Conservation (phyloP, 2,329 filamentous ascomycete genomes). For the Colletotrichum paranaense region DNA sequence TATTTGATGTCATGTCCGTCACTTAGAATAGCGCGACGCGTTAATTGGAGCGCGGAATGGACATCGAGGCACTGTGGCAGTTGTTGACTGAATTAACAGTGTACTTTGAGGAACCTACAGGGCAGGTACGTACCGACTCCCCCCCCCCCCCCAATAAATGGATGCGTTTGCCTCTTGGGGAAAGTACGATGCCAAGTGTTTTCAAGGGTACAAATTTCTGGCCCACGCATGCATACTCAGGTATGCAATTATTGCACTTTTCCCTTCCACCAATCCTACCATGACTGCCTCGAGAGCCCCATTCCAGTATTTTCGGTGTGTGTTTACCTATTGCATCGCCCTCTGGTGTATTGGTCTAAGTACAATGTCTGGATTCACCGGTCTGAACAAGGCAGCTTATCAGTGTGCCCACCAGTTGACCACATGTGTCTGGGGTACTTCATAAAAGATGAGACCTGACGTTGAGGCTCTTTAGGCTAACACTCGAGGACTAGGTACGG, state of each 20-base stretch:
- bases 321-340: no score
- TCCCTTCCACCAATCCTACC: no score
- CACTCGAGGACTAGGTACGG: no score
- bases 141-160: no score
- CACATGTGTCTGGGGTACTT: no score
- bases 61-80: constrained; percentile 17
- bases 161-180: neutral
- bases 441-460: no score
- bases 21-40: constrained; percentile 15
- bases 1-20: constrained; percentile 22
- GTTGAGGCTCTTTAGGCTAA: neutral
- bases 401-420: no score
- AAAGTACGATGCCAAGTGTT: neutral
- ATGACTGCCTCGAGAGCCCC: neutral
- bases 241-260: neutral
- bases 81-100: neutral
- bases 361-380: neutral
- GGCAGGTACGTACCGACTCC: neutral
- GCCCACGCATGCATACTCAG: neutral
- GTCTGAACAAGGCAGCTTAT: neutral
- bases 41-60: constrained; percentile 19
- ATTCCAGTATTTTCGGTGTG: constrained; percentile 7
- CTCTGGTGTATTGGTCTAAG: no score
- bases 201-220: neutral
- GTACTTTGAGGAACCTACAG: no score